Conservation (phyloP, 225 moss, liverwort and hornwort species). For the Bryoerythrophyllum caledonicum region DNA sequence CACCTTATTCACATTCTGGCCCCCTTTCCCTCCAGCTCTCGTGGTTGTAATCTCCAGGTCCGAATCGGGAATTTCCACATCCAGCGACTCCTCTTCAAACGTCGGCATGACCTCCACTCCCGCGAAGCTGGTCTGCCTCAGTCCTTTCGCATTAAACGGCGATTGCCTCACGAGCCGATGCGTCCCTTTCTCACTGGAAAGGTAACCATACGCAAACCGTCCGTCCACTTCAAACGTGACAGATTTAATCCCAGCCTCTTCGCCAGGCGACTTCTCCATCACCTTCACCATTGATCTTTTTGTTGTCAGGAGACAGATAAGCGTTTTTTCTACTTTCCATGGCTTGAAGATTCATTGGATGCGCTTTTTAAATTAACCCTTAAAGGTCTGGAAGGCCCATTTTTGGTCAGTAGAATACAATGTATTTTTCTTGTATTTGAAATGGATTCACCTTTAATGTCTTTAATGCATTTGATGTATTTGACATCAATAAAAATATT, state of each 20-base stretch:
- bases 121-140: constrained; percentile 97
- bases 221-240: constrained; percentile 87
- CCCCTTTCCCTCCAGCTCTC: constrained; percentile 94
- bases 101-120: constrained; percentile 97
- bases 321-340: no score
- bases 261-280: constrained; percentile 80
- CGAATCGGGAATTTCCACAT: constrained; percentile 77
- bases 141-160: constrained; percentile 92
- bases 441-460: no score
- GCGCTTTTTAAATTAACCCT: no score
- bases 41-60: constrained; percentile 88
- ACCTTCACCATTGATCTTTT: no score
- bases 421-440: no score
- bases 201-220: constrained; percentile 86
- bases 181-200: constrained; percentile 91
- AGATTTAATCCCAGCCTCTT: constrained; percentile 97
- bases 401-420: no score
- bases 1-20: constrained; percentile 98
- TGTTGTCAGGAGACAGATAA: no score
- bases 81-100: constrained; percentile 81
- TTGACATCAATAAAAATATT: no score
- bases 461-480: no score
- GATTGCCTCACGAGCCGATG: constrained; percentile 97
- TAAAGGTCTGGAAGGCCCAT: no score
- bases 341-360: no score